phyloP scores from a whole-genome alignment of 352 stramenopile genomes.

The Phytophthora multivora region DNA sequence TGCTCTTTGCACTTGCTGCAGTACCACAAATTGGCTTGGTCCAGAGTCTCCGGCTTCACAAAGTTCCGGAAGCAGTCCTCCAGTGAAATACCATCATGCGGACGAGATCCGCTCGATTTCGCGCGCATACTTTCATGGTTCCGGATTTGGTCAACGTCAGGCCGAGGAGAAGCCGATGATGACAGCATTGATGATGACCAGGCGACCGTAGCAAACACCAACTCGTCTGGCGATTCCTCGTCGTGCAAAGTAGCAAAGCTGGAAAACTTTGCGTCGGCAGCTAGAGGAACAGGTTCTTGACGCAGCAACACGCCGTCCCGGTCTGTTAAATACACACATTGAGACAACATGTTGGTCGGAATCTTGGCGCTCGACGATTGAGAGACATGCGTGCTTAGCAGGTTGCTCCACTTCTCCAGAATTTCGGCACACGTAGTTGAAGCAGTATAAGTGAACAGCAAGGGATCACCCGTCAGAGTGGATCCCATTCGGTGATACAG shows the following conservation, averaged over 20 bases:
- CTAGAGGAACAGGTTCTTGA: slow-evolving; percentile 52
- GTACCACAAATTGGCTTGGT: slow-evolving; percentile 88
- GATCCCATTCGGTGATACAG: slow-evolving; percentile 71
- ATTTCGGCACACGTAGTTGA: slow-evolving; percentile 69
- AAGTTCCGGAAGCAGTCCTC: slow-evolving; percentile 89
- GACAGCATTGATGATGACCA: slow-evolving; percentile 56
- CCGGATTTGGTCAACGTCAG: slow-evolving; percentile 57
- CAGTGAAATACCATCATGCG: slow-evolving; percentile 56
- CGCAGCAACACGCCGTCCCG: slow-evolving; percentile 59
- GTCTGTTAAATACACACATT: slow-evolving; percentile 60
- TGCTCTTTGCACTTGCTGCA: slow-evolving; percentile 83
- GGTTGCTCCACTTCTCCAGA: slow-evolving; percentile 58
- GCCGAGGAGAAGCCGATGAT: slow-evolving; percentile 43
- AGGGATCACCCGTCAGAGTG: slow-evolving; percentile 57
- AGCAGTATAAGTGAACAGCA: slow-evolving; percentile 67
- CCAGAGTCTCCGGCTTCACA: slow-evolving; percentile 78
- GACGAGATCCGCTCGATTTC: slow-evolving; percentile 27
- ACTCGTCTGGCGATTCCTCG: slow-evolving; percentile 44
- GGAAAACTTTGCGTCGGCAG: slow-evolving; percentile 47
- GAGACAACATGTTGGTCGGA: slow-evolving; percentile 45
- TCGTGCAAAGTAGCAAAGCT: slow-evolving; percentile 53
- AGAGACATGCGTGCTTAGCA: slow-evolving; percentile 50
- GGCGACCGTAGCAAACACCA: slow-evolving; percentile 60
- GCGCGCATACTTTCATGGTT: slow-evolving; percentile 56
- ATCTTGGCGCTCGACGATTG: slow-evolving; percentile 44